phyloP scores from a whole-genome alignment of 2,329 filamentous ascomycete genomes.

The Phialophora chinensis region DNA sequence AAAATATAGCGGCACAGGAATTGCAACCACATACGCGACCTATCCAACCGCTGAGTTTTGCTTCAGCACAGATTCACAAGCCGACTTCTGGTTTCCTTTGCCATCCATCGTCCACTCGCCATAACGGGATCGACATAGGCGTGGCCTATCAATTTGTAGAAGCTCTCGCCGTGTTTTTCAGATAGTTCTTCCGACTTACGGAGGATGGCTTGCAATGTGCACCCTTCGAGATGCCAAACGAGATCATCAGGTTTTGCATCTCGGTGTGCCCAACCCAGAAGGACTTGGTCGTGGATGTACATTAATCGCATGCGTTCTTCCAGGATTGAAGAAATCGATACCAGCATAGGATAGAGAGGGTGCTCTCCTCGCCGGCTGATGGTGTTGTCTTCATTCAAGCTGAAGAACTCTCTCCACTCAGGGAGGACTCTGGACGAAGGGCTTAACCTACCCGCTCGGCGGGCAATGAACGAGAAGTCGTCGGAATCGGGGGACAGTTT shows the following conservation, averaged over 20 bases:
- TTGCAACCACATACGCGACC: background rate
- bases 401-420: slow-evolving; percentile 31
- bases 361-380: slow-evolving; percentile 22
- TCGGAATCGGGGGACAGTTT: slow-evolving; percentile 1
- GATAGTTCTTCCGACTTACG: slow-evolving; percentile 20
- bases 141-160: slow-evolving; percentile 27
- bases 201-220: slow-evolving; percentile 30
- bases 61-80: slow-evolving; percentile 35
- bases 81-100: slow-evolving; percentile 23
- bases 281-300: slow-evolving; percentile 25
- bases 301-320: slow-evolving; percentile 28
- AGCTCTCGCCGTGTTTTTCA: slow-evolving; percentile 8
- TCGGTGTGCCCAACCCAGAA: slow-evolving; percentile 32
- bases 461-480: slow-evolving; percentile 14
- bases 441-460: slow-evolving; percentile 9
- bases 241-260: slow-evolving; percentile 25
- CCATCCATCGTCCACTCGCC: slow-evolving; percentile 32
- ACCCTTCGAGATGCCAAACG: slow-evolving; percentile 33
- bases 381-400: slow-evolving; percentile 15
- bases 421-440: slow-evolving; percentile 14
- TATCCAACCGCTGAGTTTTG: background rate
- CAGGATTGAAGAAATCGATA: slow-evolving; percentile 24
- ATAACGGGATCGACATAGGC: slow-evolving; percentile 31
- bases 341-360: slow-evolving; percentile 21
- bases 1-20: slow-evolving; percentile 21